Evolutionary conservation across 2,329 filamentous ascomycete genomes (phyloP).

Genomic region (Aspergillus glaucus): DNA sequence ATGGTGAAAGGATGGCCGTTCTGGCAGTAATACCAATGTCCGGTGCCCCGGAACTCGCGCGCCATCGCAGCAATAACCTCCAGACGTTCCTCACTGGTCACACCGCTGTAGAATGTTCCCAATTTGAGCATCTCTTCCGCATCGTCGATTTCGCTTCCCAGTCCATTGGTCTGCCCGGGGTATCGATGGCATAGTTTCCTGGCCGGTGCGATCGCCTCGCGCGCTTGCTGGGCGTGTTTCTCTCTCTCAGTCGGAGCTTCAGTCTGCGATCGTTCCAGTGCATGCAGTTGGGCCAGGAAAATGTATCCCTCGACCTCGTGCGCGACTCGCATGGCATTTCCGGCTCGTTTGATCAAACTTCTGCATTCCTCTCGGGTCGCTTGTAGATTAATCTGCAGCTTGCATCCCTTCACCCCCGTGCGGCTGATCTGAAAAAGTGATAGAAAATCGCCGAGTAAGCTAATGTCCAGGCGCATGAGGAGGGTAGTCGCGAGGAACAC

Average conservation of each 20-base stretch:
- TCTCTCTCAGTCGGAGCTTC: not conserved
- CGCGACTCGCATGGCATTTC: constrained; percentile 23
- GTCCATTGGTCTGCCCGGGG: constrained; percentile 22
- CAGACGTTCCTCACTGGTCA: constrained; percentile 48
- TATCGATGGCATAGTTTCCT: constrained; percentile 19
- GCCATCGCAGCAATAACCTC: constrained; percentile 50
- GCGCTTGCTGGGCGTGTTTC: constrained; percentile 4
- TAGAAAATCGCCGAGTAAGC: constrained; percentile 43
- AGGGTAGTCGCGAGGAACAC: constrained; percentile 41
- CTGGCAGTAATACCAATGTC: constrained; percentile 42
- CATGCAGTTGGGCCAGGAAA: constrained; percentile 45
- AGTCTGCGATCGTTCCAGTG: constrained; percentile 32
- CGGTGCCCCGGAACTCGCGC: constrained; percentile 45
- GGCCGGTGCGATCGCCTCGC: constrained; percentile 17
- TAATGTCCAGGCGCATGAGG: constrained; percentile 44
- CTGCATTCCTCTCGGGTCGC: constrained; percentile 36
- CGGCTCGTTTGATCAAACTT: constrained; percentile 36
- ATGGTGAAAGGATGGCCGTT: constrained; percentile 50
- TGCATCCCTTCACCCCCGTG: constrained; percentile 1
- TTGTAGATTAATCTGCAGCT: constrained; percentile 20
- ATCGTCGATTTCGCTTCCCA: constrained; percentile 44
- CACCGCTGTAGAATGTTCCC: constrained; percentile 43
- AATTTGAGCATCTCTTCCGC: constrained; percentile 43
- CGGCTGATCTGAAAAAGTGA: constrained; percentile 9
- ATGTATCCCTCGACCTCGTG: constrained; percentile 49